These are phyloP conservation scores for Coprinopsis sp. DNA, from an alignment of 768 basidiomycete genomes.

Conservation along the genomic window DNA sequence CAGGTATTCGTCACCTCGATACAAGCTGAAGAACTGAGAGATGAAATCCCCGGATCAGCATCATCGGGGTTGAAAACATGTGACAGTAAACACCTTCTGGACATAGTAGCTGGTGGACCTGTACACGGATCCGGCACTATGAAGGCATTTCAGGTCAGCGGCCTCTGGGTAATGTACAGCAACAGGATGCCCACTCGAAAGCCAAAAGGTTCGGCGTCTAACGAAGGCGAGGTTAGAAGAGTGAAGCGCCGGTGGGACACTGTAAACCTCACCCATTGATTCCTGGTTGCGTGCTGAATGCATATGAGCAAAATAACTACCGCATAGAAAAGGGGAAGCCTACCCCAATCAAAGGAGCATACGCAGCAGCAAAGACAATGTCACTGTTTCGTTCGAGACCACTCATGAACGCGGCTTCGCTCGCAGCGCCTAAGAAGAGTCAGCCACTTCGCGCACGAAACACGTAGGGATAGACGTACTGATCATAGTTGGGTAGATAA, in stretches of 20 bases:
- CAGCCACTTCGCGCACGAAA: neutral
- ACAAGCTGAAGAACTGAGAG: slow-evolving; percentile 56
- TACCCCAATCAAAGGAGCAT: slow-evolving; percentile 54
- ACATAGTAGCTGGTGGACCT: slow-evolving; percentile 61
- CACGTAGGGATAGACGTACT: slow-evolving; percentile 6
- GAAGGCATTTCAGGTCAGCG: neutral
- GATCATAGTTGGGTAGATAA: slow-evolving; percentile 53
- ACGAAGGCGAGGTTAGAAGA: slow-evolving; percentile 1
- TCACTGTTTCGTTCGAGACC: slow-evolving; percentile 51
- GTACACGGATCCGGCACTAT: slow-evolving; percentile 50
- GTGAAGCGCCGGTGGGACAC: neutral
- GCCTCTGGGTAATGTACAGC: too few relatives aligned
- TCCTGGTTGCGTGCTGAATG: slow-evolving; percentile 42
- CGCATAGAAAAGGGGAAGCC: slow-evolving; percentile 10
- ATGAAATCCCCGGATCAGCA: neutral
- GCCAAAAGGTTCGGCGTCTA: slow-evolving; percentile 57
- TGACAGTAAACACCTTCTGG: too few relatives aligned
- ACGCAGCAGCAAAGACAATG: slow-evolving; percentile 52
- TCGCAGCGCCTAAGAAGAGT: slow-evolving; percentile 36
- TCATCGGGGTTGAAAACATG: neutral
- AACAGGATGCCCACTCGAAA: slow-evolving; percentile 46
- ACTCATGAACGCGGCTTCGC: slow-evolving; percentile 67
- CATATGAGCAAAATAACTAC: slow-evolving; percentile 4
- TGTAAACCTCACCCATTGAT: slow-evolving; percentile 48
- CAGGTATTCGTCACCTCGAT: slow-evolving; percentile 58